These are phyloP conservation scores for Acer yangbiense DNA, from an alignment of 345 rosid species.

Conservation along the genomic window DNA sequence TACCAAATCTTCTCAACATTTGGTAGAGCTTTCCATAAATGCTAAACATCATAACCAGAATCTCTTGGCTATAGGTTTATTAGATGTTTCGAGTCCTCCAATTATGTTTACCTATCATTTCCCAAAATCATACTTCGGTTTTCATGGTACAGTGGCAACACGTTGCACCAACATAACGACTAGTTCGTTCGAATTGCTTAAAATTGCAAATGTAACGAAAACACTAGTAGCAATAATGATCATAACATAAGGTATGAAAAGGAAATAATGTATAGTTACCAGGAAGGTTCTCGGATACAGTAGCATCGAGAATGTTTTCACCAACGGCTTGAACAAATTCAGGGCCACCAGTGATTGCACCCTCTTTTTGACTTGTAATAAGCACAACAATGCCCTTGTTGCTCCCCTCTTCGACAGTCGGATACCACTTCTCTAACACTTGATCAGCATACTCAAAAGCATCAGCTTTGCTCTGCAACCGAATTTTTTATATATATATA, in stretches of 20 bases:
- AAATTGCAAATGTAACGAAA: neutral
- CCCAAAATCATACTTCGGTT: neutral
- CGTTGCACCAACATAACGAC: neutral
- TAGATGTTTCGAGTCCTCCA: neutral
- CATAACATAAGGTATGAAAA: neutral
- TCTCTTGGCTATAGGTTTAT: neutral
- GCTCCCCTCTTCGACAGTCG: slow-evolving; percentile 82
- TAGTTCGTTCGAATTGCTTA: neutral
- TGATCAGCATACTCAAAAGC: slow-evolving; percentile 99
- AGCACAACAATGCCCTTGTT: slow-evolving; percentile 92
- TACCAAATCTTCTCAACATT: neutral
- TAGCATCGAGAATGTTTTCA: slow-evolving; percentile 82
- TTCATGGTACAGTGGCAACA: neutral
- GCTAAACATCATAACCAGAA: neutral
- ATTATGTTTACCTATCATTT: neutral
- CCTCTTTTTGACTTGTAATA: slow-evolving; percentile 93
- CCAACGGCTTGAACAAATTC: slow-evolving; percentile 87
- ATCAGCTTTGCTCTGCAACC: slow-evolving; percentile 95
- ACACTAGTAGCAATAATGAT: neutral
- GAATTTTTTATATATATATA: neutral
- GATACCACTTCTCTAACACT: slow-evolving; percentile 93
- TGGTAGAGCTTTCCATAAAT: neutral
- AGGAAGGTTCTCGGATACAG: slow-evolving; percentile 91
- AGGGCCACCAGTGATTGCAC: slow-evolving; percentile 97
- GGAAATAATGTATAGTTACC: slow-evolving; percentile 43